Evolutionary conservation across 2,329 filamentous ascomycete species (phyloP).

Genomic region (Sphaerulina musiva): DNA sequence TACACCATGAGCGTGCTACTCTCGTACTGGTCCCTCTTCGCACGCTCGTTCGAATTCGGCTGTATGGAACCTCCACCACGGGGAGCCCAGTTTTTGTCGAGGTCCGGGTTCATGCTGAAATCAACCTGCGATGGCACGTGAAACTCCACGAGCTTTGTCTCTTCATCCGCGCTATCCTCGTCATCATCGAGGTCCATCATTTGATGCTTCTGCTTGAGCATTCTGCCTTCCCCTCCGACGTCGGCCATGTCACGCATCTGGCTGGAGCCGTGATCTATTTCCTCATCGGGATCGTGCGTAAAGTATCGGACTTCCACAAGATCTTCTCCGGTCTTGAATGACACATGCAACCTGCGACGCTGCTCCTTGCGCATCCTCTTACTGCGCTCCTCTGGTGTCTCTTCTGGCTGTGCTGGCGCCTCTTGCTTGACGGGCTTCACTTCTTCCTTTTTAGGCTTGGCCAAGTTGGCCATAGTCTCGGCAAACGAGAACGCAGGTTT

Average conservation of each 20-base stretch:
- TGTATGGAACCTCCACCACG: conserved; percentile 41
- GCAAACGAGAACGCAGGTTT: conserved; percentile 36
- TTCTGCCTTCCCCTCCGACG: conserved; percentile 57
- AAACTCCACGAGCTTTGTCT: conserved; percentile 46
- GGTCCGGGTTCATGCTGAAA: conserved; percentile 40
- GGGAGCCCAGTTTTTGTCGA: conserved; percentile 40
- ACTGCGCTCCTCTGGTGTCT: conserved; percentile 61
- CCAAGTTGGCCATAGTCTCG: conserved; percentile 36
- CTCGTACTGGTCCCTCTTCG: conserved; percentile 41
- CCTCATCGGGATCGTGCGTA: conserved; percentile 64
- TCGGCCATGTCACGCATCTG: conserved; percentile 67
- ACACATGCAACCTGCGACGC: conserved; percentile 62
- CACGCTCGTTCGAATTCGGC: conserved; percentile 39
- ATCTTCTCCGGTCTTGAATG: conserved; percentile 61
- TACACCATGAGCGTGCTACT: conserved; percentile 43
- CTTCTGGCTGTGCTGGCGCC: conserved; percentile 38
- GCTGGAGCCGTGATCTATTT: conserved; percentile 59
- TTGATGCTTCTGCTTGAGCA: conserved; percentile 54
- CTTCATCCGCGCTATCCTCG: conserved; percentile 49
- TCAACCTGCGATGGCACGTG: conserved; percentile 36
- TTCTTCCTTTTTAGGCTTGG: conserved; percentile 52
- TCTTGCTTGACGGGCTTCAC: conserved; percentile 47
- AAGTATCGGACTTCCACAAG: conserved; percentile 64
- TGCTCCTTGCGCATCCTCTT: conserved; percentile 67
- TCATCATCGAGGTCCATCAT: conserved; percentile 60